Conservation (phyloP, 345 rosid genomes). For the Cardamine chenopodiifolia region DNA sequence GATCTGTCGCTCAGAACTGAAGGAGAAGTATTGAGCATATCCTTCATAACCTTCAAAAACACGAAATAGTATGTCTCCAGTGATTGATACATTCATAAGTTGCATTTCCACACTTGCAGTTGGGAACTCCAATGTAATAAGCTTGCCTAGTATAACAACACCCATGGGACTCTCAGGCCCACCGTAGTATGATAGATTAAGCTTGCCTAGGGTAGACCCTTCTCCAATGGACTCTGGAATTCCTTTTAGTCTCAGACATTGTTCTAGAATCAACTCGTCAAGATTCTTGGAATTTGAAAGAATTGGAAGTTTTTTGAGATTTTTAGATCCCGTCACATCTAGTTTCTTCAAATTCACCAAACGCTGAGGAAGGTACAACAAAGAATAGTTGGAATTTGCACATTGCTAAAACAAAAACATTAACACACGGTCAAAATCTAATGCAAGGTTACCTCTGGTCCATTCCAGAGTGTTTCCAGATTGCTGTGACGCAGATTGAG, state of each 20-base stretch:
- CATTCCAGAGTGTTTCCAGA: slow-evolving; percentile 6
- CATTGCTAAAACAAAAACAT: not conserved
- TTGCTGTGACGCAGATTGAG: slow-evolving; percentile 20
- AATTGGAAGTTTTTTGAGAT: not conserved
- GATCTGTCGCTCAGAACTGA: not conserved
- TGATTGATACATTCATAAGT: too few relatives aligned
- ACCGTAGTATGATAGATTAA: not conserved
- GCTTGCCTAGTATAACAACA: too few relatives aligned
- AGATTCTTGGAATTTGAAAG: not conserved
- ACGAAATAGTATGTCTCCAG: too few relatives aligned
- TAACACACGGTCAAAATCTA: not conserved
- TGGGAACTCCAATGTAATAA: slow-evolving; percentile 6
- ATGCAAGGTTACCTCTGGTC: too few relatives aligned
- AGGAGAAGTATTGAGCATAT: not conserved
- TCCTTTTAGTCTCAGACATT: not conserved
- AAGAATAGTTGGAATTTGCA: not conserved
- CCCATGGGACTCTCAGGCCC: not conserved
- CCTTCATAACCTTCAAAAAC: too few relatives aligned
- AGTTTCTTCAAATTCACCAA: not conserved
- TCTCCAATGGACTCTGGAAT: not conserved
- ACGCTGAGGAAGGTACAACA: not conserved
- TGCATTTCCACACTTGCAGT: not conserved
- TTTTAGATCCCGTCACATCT: slow-evolving; percentile 28
- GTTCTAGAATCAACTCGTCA: slow-evolving; percentile 15
- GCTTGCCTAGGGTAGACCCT: not conserved